A percentile compares a stretch with the other conserved stretches of the same genome.
Conservation (phyloP, 441 rosid genomes). For the Erodium moschatum region DNA sequence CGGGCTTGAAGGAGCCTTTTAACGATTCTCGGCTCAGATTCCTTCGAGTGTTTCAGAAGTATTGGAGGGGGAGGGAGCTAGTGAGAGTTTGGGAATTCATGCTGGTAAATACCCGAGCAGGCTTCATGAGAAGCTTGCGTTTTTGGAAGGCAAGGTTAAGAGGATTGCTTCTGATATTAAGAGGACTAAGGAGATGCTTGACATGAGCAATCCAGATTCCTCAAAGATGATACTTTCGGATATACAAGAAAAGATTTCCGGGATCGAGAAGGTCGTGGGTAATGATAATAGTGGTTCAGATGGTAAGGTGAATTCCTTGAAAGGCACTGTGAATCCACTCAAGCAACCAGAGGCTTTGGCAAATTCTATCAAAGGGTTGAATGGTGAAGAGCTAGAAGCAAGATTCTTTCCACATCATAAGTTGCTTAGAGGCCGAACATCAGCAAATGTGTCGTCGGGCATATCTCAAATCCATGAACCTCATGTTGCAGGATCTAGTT, state of each 20-base stretch:
- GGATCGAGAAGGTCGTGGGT: constrained; percentile 71
- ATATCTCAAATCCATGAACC: constrained; percentile 25
- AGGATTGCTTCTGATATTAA: constrained; percentile 85
- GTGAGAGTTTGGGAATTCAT: constrained; percentile 20
- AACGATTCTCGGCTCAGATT: no score
- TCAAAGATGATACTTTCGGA: constrained; percentile 61
- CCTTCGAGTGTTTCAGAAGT: constrained; percentile 20
- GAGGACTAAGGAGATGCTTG: constrained; percentile 87
- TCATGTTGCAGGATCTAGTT: constrained; percentile 21
- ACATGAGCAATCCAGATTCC: constrained; percentile 68
- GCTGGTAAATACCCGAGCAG: constrained; percentile 47
- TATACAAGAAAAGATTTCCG: constrained; percentile 80
- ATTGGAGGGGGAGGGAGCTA: constrained; percentile 32
- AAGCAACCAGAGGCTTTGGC: constrained; percentile 28
- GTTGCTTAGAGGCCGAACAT: constrained; percentile 56
- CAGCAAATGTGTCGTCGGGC: constrained; percentile 29
- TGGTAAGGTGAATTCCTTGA: constrained; percentile 18
- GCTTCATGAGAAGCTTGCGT: constrained; percentile 89
- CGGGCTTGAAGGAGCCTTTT: constrained; percentile 15
- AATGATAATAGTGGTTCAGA: constrained; percentile 41
- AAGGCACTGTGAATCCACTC: constrained; percentile 22
- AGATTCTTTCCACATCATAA: constrained; percentile 94
- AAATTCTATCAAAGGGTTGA: constrained; percentile 48
- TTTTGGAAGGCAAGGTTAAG: constrained; percentile 90
- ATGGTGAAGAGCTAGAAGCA: constrained; percentile 66